These are phyloP conservation scores for Pseudofabraea citricarpa DNA, from an alignment of 2,329 filamentous ascomycete species.

Conservation along the genomic window DNA sequence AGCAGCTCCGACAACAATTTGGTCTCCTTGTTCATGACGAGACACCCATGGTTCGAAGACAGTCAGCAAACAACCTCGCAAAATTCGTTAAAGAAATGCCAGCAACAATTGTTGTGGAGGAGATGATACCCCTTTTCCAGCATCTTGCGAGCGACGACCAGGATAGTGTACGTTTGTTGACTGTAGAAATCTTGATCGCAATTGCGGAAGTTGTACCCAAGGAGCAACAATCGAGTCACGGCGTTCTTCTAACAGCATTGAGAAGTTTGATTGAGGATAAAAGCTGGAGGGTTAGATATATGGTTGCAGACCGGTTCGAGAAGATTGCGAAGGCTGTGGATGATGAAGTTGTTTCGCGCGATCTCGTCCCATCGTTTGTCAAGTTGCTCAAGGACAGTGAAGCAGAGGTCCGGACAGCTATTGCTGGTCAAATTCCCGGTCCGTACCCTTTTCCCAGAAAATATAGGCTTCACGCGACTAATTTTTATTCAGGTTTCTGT, in stretches of 20 bases:
- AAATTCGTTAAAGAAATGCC: conserved; percentile 99
- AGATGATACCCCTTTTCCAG: conserved; percentile 99
- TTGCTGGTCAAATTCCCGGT: conserved; percentile 93
- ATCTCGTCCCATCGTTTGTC: conserved; percentile 93
- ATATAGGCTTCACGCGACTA: conserved; percentile 15
- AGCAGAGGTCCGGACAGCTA: conserved; percentile 93
- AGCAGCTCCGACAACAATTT: conserved; percentile 88
- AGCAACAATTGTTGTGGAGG: conserved; percentile 83
- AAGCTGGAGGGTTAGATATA: conserved; percentile 98
- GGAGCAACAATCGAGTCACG: conserved; percentile 95
- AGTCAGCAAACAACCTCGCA: conserved; percentile 91
- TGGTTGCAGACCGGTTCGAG: conserved; percentile 98
- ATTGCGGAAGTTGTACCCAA: conserved; percentile 97
- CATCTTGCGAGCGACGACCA: conserved; percentile 95
- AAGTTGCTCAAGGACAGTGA: conserved; percentile 98
- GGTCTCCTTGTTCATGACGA: conserved; percentile 93
- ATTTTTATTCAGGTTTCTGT: conserved; percentile 69
- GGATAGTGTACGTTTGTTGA: conserved; percentile 92
- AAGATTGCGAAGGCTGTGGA: conserved; percentile 99
- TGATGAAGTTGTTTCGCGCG: conserved; percentile 89
- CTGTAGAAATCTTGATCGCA: conserved; percentile 92
- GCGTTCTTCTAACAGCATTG: conserved; percentile 83
- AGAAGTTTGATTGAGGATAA: conserved; percentile 97
- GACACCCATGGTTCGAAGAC: conserved; percentile 97
- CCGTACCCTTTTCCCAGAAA: conserved; percentile 22